phyloP scores from a whole-genome alignment of 495 filamentous ascomycete species.

The Sabuloglossum arenarium region DNA sequence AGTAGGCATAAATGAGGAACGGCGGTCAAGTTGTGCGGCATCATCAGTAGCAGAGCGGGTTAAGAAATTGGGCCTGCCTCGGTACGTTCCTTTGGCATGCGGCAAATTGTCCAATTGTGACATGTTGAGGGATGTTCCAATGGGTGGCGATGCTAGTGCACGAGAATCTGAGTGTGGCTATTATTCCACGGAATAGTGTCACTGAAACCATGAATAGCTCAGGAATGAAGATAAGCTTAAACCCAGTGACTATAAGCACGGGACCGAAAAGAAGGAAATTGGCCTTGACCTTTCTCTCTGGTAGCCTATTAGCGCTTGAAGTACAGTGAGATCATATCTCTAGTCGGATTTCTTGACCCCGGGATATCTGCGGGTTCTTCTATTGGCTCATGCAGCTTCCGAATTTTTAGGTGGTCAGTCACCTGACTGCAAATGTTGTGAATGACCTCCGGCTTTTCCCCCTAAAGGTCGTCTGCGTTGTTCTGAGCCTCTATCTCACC shows the following conservation, averaged over 20 bases:
- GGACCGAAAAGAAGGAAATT: too few species aligned
- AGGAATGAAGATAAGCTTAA: neutral
- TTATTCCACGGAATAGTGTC: too few species aligned
- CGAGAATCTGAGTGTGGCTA: neutral
- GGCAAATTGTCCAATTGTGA: neutral
- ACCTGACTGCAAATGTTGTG: neutral
- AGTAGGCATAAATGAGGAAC: constrained; percentile 10
- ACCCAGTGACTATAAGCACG: too few species aligned
- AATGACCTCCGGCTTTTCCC: neutral
- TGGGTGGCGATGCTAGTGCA: neutral
- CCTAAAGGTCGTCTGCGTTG: too few species aligned
- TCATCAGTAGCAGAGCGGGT: constrained; percentile 34
- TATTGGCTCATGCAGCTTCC: neutral
- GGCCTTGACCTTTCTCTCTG: too few species aligned
- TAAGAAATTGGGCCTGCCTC: constrained; percentile 25
- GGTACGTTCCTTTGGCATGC: neutral
- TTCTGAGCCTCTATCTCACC: too few species aligned
- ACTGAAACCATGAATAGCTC: neutral
- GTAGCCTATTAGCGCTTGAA: too few species aligned
- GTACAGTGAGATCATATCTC: neutral
- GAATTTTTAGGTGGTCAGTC: too few species aligned
- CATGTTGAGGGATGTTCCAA: neutral
- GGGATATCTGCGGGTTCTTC: neutral
- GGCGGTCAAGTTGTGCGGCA: constrained; percentile 24
- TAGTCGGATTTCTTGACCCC: too few species aligned